phyloP scores from a whole-genome alignment of 352 stramenopile genomes.

The Pythium chondricola region DNA sequence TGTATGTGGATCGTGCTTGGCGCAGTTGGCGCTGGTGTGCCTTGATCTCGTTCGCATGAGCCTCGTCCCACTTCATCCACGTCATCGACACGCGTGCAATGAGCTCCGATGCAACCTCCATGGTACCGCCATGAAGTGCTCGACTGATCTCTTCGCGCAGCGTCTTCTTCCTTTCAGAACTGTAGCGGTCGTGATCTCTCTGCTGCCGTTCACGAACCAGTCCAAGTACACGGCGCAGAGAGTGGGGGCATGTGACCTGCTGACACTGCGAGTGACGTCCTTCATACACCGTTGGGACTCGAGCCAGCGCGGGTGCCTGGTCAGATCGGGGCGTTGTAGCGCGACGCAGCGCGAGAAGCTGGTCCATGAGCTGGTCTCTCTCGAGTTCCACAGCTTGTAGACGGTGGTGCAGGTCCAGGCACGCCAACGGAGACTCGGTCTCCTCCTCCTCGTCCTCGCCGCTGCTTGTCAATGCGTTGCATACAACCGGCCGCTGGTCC shows the following conservation, averaged over 20 bases:
- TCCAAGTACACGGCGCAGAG: neutral
- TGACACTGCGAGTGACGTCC: neutral
- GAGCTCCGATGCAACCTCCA: neutral
- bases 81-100: neutral
- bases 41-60: conserved; percentile 3
- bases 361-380: conserved; percentile 2
- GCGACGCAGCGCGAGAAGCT: too few species aligned
- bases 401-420: conserved; percentile 13
- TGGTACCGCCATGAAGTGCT: conserved; percentile 1
- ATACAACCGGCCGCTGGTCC: too few species aligned
- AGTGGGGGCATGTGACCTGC: conserved; percentile 3
- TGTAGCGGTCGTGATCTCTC: too few species aligned
- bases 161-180: too few species aligned
- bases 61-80: conserved; percentile 13
- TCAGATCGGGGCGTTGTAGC: too few species aligned
- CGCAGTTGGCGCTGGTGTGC: too few species aligned
- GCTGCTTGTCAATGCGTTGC: too few species aligned
- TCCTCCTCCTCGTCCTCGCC: neutral
- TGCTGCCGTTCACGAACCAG: too few species aligned
- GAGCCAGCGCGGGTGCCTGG: neutral
- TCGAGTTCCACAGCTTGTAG: neutral
- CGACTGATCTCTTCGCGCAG: conserved; percentile 5
- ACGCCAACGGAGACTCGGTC: too few species aligned
- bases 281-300: too few species aligned
- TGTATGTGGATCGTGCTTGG: too few species aligned